Percentiles rank a stretch among this genome's conserved stretches.
These are phyloP conservation scores for Bryoglossum gracile DNA, from an alignment of 495 filamentous ascomycete genomes.

Conservation along the genomic window DNA sequence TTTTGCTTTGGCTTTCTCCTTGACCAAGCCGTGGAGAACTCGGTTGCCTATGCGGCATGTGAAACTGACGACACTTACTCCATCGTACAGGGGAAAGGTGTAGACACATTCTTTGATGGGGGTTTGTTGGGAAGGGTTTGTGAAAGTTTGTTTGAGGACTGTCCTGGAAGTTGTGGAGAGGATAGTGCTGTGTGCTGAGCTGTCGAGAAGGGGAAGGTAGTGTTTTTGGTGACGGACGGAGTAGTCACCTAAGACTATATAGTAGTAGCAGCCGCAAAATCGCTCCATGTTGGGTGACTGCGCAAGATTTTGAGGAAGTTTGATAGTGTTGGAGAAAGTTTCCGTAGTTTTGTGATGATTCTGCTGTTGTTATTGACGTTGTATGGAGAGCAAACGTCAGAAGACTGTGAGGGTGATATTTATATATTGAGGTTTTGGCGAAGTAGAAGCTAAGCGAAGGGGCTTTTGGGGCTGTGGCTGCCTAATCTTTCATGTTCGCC, in stretches of 20 bases:
- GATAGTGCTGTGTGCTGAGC: constrained; percentile 46
- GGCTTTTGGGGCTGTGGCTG: no score
- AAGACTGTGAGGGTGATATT: no score
- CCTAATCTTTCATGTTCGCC: no score
- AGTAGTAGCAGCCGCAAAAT: constrained; percentile 25
- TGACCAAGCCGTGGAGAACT: constrained; percentile 50
- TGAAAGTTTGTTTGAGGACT: constrained; percentile 52
- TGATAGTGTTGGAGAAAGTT: no score
- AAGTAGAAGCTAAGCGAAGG: no score
- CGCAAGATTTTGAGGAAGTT: background rate
- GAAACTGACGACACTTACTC: constrained; percentile 57
- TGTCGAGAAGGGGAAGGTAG: constrained; percentile 48
- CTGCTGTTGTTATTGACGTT: no score
- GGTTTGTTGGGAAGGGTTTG: constrained; percentile 38
- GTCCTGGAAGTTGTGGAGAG: constrained; percentile 50
- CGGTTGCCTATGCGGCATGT: constrained; percentile 44
- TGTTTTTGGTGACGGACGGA: constrained; percentile 7
- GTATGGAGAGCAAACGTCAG: no score
- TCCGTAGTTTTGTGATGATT: no score
- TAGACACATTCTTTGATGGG: constrained; percentile 49
- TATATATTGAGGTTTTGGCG: no score
- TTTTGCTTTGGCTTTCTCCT: constrained; percentile 51
- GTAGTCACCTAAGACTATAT: background rate
- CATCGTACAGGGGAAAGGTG: constrained; percentile 61
- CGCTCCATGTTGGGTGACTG: background rate